Percentiles rank a stretch among this genome's conserved stretches.
phyloP scores from a whole-genome alignment of 1,139 yeast species.

The Lodderomyces parapsilosis region DNA sequence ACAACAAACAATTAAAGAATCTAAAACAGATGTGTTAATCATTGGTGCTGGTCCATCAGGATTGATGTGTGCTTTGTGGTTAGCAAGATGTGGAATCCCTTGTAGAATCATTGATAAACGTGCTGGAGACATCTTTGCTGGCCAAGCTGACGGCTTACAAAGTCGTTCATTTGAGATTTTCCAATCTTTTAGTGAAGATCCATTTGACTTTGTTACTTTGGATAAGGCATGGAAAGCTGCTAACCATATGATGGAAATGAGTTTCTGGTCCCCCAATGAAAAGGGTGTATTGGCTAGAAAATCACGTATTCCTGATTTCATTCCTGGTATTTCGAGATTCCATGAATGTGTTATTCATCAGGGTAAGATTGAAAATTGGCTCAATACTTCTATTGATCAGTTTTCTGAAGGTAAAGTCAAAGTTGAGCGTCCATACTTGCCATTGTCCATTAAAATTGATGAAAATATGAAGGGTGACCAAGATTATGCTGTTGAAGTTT shows the following conservation, averaged over 20 bases:
- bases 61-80: conserved; percentile 27
- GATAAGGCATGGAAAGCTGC: conserved; percentile 28
- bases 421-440: conserved; percentile 28
- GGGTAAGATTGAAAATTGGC: conserved; percentile 30
- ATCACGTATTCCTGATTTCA: conserved; percentile 26
- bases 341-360: conserved; percentile 32
- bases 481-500: conserved; percentile 28
- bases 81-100: conserved; percentile 28
- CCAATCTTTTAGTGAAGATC: conserved; percentile 18
- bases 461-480: conserved; percentile 15
- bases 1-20: conserved; percentile 15
- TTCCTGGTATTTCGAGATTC: conserved; percentile 29
- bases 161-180: conserved; percentile 30
- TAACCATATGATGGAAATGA: conserved; percentile 25
- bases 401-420: conserved; percentile 21
- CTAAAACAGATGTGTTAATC: conserved; percentile 32
- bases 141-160: conserved; percentile 37
- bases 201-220: conserved; percentile 24
- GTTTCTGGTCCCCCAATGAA: conserved; percentile 25
- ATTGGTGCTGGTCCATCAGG: conserved; percentile 42
- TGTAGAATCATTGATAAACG: conserved; percentile 32
- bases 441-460: conserved; percentile 20
- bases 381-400: conserved; percentile 23
- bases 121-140: conserved; percentile 24
- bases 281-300: conserved; percentile 19